Conservation (phyloP, 2,329 filamentous ascomycete species). For the Fonsecaea nubica region DNA sequence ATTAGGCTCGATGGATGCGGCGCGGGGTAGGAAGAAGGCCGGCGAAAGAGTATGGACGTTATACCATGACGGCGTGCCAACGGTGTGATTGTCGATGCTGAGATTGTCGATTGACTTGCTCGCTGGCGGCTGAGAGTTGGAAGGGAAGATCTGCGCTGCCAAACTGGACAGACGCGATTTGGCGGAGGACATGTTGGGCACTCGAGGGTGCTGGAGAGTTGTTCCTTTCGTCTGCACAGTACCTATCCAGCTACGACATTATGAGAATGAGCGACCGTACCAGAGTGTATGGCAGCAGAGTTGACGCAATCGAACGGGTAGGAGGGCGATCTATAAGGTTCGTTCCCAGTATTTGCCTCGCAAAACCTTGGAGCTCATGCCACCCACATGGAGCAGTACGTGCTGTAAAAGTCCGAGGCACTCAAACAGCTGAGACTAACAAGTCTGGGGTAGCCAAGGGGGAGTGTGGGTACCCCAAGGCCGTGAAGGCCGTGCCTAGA, state of each 20-base stretch:
- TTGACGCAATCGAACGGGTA: background rate
- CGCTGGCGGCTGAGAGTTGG: slow-evolving; percentile 40
- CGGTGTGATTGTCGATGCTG: slow-evolving; percentile 51
- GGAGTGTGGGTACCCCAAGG: background rate
- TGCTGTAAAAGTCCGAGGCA: background rate
- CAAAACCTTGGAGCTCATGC: background rate
- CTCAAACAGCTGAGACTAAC: background rate
- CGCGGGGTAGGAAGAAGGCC: slow-evolving; percentile 83
- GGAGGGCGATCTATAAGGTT: background rate
- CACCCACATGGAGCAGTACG: background rate
- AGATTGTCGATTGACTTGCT: slow-evolving; percentile 42
- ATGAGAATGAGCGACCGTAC: background rate
- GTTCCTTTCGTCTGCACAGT: background rate
- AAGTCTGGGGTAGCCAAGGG: background rate
- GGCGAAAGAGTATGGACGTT: slow-evolving; percentile 83
- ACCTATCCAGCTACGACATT: slow-evolving; percentile 14
- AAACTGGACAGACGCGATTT: slow-evolving; percentile 67
- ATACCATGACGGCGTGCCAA: slow-evolving; percentile 52
- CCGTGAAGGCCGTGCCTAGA: too few species aligned
- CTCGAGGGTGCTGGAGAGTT: background rate
- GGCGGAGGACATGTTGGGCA: slow-evolving; percentile 66
- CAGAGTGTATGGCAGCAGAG: background rate
- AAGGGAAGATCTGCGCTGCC: slow-evolving; percentile 49
- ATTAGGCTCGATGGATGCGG: slow-evolving; percentile 85
- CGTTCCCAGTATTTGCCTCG: background rate